Percentiles rank a stretch among this genome's conserved stretches.
Evolutionary conservation across 768 basidiomycete species (phyloP).

Genomic region (Termitomyces sp.): DNA sequence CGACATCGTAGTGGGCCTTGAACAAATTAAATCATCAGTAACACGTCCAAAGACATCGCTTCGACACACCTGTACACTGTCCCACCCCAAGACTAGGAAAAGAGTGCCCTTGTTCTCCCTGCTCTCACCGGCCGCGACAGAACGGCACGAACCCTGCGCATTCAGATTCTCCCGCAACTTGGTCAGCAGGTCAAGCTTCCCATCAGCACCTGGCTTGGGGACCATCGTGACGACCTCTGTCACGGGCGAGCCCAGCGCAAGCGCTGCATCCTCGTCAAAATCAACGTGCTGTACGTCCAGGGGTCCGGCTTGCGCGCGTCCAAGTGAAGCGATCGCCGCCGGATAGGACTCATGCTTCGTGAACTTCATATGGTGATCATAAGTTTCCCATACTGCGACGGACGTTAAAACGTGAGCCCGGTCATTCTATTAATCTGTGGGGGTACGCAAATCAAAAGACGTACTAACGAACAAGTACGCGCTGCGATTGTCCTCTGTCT

Average conservation of each 20-base stretch:
- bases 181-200: not conserved
- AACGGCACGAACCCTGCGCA: not conserved
- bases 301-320: not conserved
- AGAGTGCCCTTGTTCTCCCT: constrained; percentile 7
- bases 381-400: constrained; percentile 9
- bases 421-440: not conserved
- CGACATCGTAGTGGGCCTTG: constrained; percentile 9
- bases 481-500: constrained; percentile 7
- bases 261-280: constrained; percentile 2
- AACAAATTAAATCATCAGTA: not conserved
- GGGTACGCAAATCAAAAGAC: not conserved
- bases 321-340: not conserved
- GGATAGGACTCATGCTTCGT: constrained; percentile 1
- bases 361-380: constrained; percentile 6
- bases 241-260: not conserved
- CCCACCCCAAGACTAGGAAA: constrained; percentile 10
- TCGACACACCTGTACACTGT: constrained; percentile 8
- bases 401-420: not conserved
- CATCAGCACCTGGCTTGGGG: not conserved
- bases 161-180: not conserved
- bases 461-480: constrained; percentile 10
- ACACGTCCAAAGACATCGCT: not conserved
- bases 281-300: constrained; percentile 8
- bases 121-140: constrained; percentile 3
- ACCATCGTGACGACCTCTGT: constrained; percentile 3